phyloP scores from a whole-genome alignment of 768 basidiomycete genomes.

The Lentinus brumalis region DNA sequence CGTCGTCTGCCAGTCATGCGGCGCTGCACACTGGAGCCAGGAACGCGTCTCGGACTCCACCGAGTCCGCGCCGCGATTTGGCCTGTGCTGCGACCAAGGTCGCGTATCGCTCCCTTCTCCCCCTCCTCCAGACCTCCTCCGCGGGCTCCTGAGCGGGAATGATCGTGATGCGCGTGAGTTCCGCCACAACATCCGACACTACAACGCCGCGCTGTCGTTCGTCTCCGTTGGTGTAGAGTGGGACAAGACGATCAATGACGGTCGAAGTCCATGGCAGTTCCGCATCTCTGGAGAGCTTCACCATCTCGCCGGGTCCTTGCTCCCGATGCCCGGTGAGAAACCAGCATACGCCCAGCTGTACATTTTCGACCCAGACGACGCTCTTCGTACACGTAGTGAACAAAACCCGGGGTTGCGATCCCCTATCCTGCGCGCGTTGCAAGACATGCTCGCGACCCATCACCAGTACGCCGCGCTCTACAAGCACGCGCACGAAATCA shows the following conservation, averaged over 20 bases:
- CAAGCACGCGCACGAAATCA: slow-evolving; percentile 17
- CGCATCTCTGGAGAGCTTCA: too few relatives aligned
- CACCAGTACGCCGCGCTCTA: slow-evolving; percentile 12
- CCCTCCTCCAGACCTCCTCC: slow-evolving; percentile 22
- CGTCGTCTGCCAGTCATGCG: slow-evolving; percentile 34
- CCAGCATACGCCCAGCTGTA: too few relatives aligned
- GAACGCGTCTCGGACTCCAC: slow-evolving; percentile 25
- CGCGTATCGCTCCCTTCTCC: slow-evolving; percentile 32
- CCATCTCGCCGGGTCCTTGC: too few relatives aligned
- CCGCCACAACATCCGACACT: slow-evolving; percentile 38
- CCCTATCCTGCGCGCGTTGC: too few relatives aligned
- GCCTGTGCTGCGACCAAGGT: slow-evolving; percentile 39
- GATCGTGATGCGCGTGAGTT: slow-evolving; percentile 28
- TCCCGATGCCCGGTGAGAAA: too few relatives aligned
- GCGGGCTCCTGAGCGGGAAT: slow-evolving; percentile 15
- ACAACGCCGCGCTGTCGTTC: slow-evolving; percentile 45
- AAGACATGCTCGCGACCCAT: slow-evolving; percentile 4
- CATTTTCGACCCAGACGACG: too few relatives aligned
- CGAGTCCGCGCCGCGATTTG: slow-evolving; percentile 36
- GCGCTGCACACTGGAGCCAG: slow-evolving; percentile 39
- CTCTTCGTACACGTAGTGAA: too few relatives aligned
- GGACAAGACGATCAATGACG: too few relatives aligned
- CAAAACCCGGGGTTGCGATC: too few relatives aligned
- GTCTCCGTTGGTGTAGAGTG: too few relatives aligned
- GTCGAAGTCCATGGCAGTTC: too few relatives aligned